Percentiles rank a stretch among this genome's conserved stretches.
phyloP scores from a whole-genome alignment of 768 basidiomycete genomes.

The Suillus bovinus region DNA sequence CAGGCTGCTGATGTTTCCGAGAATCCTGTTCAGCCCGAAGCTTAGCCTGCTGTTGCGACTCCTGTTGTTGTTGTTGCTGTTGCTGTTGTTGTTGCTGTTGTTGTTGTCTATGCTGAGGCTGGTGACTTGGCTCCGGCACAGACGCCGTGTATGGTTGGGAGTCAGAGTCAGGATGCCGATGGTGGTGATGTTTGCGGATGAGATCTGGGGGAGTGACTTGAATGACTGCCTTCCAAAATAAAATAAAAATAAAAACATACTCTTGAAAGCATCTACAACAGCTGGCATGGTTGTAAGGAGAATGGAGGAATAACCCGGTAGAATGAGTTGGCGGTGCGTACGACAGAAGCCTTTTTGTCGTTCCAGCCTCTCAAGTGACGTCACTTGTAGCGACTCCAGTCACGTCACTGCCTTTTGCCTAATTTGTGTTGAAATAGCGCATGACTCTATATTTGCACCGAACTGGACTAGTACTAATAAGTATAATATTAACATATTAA shows the following conservation, averaged over 20 bases:
- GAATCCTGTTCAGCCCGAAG: slow-evolving; percentile 27
- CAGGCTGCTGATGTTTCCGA: slow-evolving; percentile 24
- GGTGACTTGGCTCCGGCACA: slow-evolving; percentile 21
- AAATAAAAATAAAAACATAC: slow-evolving; percentile 39
- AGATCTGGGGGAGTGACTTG: slow-evolving; percentile 52
- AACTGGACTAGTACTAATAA: background rate
- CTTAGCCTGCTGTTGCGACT: slow-evolving; percentile 36
- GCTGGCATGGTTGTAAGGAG: slow-evolving; percentile 52
- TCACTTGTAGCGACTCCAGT: slow-evolving; percentile 20
- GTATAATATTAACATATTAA: slow-evolving; percentile 5
- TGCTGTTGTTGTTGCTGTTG: slow-evolving; percentile 33
- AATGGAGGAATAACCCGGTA: background rate
- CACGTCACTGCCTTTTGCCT: slow-evolving; percentile 15
- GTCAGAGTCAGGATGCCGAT: slow-evolving; percentile 41
- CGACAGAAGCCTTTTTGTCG: slow-evolving; percentile 32
- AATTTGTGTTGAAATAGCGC: slow-evolving; percentile 1
- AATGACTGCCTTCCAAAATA: slow-evolving; percentile 12
- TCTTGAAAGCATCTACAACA: slow-evolving; percentile 89
- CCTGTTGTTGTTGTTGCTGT: slow-evolving; percentile 16
- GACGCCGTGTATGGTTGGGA: slow-evolving; percentile 24
- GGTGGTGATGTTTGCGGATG: slow-evolving; percentile 74
- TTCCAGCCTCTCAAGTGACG: slow-evolving; percentile 31
- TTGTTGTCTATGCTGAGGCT: slow-evolving; percentile 35
- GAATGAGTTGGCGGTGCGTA: slow-evolving; percentile 7
- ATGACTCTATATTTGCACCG: background rate